These are phyloP conservation scores for Cornus suecica DNA, from an alignment of 148 eudicot species.

Conservation along the genomic window DNA sequence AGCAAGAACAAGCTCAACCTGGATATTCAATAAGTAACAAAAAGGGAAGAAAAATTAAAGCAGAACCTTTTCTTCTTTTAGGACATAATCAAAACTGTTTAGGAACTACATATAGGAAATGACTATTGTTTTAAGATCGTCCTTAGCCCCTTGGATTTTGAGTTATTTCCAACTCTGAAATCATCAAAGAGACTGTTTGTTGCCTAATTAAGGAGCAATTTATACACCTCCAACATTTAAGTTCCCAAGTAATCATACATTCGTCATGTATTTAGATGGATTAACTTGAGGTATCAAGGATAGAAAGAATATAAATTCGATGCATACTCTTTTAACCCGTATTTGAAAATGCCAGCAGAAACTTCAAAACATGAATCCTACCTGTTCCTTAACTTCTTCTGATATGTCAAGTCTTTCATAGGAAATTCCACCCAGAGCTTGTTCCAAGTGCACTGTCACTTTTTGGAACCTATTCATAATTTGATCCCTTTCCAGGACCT, in stretches of 20 bases:
- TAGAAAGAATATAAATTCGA: not conserved
- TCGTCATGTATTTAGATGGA: not conserved
- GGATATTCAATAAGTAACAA: conserved; percentile 14
- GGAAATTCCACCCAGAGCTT: conserved; percentile 60
- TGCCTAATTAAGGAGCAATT: too few relatives aligned
- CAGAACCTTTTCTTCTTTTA: not conserved
- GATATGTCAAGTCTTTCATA: conserved; percentile 78
- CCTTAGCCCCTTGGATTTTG: not conserved
- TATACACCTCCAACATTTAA: not conserved
- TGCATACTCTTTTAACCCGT: not conserved
- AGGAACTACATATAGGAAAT: not conserved
- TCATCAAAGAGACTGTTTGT: not conserved
- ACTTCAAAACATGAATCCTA: conserved; percentile 20
- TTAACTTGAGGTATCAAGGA: not conserved
- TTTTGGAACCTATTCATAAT: conserved; percentile 66
- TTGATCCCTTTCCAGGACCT: conserved; percentile 84
- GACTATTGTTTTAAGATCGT: not conserved
- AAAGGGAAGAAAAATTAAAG: not conserved
- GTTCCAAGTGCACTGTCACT: conserved; percentile 70
- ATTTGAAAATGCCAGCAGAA: not conserved
- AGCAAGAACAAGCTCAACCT: conserved; percentile 89
- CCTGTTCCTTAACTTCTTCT: conserved; percentile 97
- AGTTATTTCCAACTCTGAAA: not conserved
- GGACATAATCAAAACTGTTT: not conserved
- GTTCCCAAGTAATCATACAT: not conserved